Percentiles rank a stretch among this genome's conserved stretches.
These are phyloP conservation scores for Acanthamoeba divionensis DNA, from an alignment of 208 protist genomes.

Conservation along the genomic window DNA sequence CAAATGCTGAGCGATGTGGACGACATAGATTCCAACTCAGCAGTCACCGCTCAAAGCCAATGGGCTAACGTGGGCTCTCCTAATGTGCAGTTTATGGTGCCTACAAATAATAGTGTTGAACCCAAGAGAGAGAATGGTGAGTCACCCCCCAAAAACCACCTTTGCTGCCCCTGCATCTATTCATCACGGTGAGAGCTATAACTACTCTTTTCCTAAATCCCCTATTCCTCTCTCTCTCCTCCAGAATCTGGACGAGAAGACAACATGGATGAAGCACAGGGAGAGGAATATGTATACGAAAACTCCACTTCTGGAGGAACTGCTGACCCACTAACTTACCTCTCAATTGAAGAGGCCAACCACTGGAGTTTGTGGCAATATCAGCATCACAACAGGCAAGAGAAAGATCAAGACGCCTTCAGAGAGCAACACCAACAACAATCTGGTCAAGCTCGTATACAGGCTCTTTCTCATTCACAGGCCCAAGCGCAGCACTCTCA, in stretches of 20 bases:
- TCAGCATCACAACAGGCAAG: neutral
- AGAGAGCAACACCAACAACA: neutral
- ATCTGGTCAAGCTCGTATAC: neutral
- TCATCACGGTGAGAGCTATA: neutral
- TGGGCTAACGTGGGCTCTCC: no score
- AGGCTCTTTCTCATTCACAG: neutral
- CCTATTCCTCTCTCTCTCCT: neutral
- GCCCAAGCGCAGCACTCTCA: neutral
- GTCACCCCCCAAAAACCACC: no score
- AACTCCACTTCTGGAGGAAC: neutral
- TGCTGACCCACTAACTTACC: neutral
- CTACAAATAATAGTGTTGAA: neutral
- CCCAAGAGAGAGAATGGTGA: neutral
- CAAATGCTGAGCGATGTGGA: no score
- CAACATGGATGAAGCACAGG: neutral
- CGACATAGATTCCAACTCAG: no score
- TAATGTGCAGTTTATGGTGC: no score
- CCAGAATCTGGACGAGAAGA: neutral
- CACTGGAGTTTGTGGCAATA: constrained; percentile 10
- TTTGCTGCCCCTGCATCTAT: neutral
- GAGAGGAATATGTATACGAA: neutral
- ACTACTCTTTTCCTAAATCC: neutral
- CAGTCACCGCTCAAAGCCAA: no score
- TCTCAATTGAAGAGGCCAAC: constrained; percentile 21
- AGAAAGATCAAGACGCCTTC: neutral